Base-by-base conservation (phyloP, 345 rosid species). In the Corymbia maculata region DNA sequence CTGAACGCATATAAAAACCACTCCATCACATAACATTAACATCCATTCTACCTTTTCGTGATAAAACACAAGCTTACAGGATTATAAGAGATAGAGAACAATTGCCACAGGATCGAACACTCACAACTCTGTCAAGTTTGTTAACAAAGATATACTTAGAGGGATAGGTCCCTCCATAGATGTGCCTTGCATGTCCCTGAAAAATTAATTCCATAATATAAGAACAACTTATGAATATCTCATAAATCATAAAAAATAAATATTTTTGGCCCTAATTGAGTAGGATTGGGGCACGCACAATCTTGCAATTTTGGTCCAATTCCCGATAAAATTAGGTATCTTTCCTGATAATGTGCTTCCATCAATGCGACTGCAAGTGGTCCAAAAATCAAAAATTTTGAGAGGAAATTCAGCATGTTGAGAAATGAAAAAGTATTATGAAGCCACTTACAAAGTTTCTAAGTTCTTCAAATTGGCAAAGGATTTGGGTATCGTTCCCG, bases 181-280 rank as follows among this genome's bases (percentile, higher is more conserved):
- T 79, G 98, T 95, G 44, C 99, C 99, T 88, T 97, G 97, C 92
- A 95, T 86, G 91, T 95, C 91, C 80, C 99, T 97, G 88, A 91
- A 89, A 12, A 52, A 11, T 87, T 82, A 16, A 59, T 47, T 21
- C 32, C 61, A 21, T 26, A 24, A 85, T 85, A 85, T n/a, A 50
- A 85, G 9, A 85, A 47, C 10, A 50, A 52, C 36, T 85, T 85
- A 50, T 9, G 4, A 26, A 0, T 85, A 15, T 26, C 4, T 12
- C 53, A 49, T 47, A 85, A 45, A 50, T 49, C 53, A 59, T 59
- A 59, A 24, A 24, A 26, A 59, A 59, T 59, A 59, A 59, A 59
- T 26, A 59, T 26, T 26, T 26, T 59, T 59, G 0, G 30, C 15
- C 66, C 66, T 26, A 59, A 59, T 26, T 59, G 15, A 59, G 30